Evolutionary conservation across 2,329 filamentous ascomycete genomes (phyloP).

Genomic region (Xylaria hypoxylon): DNA sequence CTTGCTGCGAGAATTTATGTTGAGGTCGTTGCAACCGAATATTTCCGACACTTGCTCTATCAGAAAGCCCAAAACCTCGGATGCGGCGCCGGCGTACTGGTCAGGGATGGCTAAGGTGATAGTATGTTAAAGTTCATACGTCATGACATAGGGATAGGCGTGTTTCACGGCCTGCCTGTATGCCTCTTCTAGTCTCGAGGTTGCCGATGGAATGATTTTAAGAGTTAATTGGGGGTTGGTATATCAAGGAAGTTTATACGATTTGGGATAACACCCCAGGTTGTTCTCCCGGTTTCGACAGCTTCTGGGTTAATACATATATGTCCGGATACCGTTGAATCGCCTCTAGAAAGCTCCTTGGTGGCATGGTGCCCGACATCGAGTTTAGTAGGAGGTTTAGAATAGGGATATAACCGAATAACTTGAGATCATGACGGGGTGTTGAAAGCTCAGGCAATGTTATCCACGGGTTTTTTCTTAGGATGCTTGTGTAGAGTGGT

Average conservation of each 20-base stretch:
- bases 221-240: not conserved
- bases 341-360: not conserved
- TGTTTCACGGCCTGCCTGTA: not conserved
- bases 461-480: not conserved
- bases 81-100: not conserved
- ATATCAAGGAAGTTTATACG: not conserved
- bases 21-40: not conserved
- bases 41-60: not conserved
- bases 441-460: not conserved
- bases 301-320: not conserved
- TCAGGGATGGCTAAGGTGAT: not conserved
- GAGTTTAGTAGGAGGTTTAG: not conserved
- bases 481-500: not conserved
- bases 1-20: not conserved
- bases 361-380: not conserved
- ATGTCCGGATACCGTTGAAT: not conserved
- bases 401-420: not conserved
- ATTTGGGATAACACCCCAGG: not conserved
- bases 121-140: not conserved
- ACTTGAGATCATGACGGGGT: not conserved
- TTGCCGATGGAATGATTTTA: not conserved
- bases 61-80: not conserved
- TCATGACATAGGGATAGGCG: not conserved
- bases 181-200: not conserved
- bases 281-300: not conserved